These are phyloP conservation scores for Incumbomyces delicatus DNA, from an alignment of 2,329 filamentous ascomycete species.

Conservation along the genomic window DNA sequence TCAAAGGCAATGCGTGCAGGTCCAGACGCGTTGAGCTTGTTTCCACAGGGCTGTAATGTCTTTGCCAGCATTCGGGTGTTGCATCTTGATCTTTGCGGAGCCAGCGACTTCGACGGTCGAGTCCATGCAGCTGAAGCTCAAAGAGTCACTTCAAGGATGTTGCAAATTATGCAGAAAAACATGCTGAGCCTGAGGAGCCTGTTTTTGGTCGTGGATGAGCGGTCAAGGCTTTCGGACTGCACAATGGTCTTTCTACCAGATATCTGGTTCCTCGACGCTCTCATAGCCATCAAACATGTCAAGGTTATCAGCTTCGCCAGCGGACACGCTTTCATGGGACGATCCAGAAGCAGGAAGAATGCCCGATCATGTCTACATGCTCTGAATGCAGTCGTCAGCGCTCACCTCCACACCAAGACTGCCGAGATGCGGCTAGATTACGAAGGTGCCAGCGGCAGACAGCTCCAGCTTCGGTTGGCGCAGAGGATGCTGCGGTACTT, in stretches of 20 bases:
- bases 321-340: background rate
- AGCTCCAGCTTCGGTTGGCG: background rate
- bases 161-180: background rate
- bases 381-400: background rate
- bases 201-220: background rate
- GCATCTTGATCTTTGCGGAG: background rate
- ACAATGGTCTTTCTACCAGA: constrained; percentile 1
- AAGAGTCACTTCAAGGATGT: background rate
- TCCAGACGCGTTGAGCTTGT: background rate
- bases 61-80: background rate
- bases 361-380: constrained; percentile 1
- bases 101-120: background rate
- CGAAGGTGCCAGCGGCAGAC: background rate
- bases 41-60: background rate
- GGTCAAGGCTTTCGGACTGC: background rate
- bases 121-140: background rate
- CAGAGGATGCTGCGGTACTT: constrained; percentile 1
- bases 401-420: background rate
- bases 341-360: background rate
- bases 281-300: constrained; percentile 2
- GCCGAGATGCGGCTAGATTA: background rate
- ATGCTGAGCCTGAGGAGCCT: background rate
- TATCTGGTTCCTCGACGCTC: background rate
- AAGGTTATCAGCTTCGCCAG: background rate
- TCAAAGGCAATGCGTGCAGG: background rate